A percentile compares a stretch with the other conserved stretches of the same genome.
phyloP scores from a whole-genome alignment of 345 rosid species.

The Salix purpurea region DNA sequence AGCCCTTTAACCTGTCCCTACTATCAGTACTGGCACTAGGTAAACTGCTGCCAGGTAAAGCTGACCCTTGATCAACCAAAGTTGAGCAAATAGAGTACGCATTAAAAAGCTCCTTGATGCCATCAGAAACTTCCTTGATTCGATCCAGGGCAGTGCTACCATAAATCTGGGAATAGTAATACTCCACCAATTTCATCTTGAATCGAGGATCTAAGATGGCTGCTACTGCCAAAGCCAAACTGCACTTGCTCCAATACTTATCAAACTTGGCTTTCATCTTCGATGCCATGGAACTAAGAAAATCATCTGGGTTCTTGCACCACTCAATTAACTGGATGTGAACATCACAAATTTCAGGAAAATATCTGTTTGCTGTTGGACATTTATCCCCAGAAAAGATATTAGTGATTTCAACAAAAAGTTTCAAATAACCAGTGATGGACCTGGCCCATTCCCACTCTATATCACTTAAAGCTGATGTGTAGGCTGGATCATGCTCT shows the following conservation, averaged over 20 bases:
- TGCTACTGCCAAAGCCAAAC: slow-evolving; percentile 77
- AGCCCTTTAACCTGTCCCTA: slow-evolving; percentile 78
- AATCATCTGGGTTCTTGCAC: slow-evolving; percentile 75
- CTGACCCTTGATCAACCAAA: slow-evolving; percentile 71
- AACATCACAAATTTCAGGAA: slow-evolving; percentile 76
- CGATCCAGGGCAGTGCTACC: slow-evolving; percentile 83
- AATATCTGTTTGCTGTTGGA: slow-evolving; percentile 81
- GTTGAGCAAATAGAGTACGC: slow-evolving; percentile 79
- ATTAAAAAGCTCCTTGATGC: slow-evolving; percentile 71
- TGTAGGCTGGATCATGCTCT: slow-evolving; percentile 53
- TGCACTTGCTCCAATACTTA: slow-evolving; percentile 83
- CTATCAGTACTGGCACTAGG: slow-evolving; percentile 50
- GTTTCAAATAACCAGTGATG: slow-evolving; percentile 54
- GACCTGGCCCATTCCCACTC: slow-evolving; percentile 84
- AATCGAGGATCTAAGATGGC: slow-evolving; percentile 92
- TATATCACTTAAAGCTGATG: slow-evolving; percentile 50
- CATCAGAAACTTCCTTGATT: slow-evolving; percentile 77
- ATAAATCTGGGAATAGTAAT: slow-evolving; percentile 85
- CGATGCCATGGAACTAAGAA: slow-evolving; percentile 53
- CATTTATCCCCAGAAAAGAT: slow-evolving; percentile 51
- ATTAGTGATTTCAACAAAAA: slow-evolving; percentile 53
- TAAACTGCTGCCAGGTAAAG: slow-evolving; percentile 66
- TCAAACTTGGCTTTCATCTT: slow-evolving; percentile 86
- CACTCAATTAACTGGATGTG: slow-evolving; percentile 83
- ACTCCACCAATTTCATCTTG: slow-evolving; percentile 92